Evolutionary conservation across 2,329 filamentous ascomycete species (phyloP).

Genomic region (Penicillium verrucosum): DNA sequence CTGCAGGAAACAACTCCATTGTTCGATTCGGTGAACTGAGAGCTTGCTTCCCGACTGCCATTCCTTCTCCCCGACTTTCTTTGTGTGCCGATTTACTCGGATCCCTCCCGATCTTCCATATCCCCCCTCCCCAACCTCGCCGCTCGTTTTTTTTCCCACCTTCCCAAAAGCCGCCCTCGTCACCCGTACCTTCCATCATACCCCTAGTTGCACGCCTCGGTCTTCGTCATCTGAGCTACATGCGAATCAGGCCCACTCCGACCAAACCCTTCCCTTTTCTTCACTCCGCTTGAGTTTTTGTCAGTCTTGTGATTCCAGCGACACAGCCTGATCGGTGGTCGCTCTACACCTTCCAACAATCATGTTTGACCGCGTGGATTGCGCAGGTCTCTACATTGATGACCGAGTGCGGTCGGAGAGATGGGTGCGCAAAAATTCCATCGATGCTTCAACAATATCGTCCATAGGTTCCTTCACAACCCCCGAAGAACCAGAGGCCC

Average conservation of each 20-base stretch:
- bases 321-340: slow-evolving; percentile 17
- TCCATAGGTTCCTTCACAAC: slow-evolving; percentile 26
- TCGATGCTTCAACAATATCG: slow-evolving; percentile 26
- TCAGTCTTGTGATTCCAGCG: slow-evolving; percentile 13
- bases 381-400: slow-evolving; percentile 47
- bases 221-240: slow-evolving; percentile 22
- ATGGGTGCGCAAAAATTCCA: slow-evolving; percentile 41
- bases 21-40: slow-evolving; percentile 21
- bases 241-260: slow-evolving; percentile 25
- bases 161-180: slow-evolving; percentile 5
- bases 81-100: slow-evolving; percentile 9
- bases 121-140: not conserved
- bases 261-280: slow-evolving; percentile 12
- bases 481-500: slow-evolving; percentile 43
- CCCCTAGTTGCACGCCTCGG: not conserved
- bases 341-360: slow-evolving; percentile 20
- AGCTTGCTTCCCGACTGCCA: slow-evolving; percentile 17
- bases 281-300: slow-evolving; percentile 11
- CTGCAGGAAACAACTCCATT: slow-evolving; percentile 36
- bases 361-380: slow-evolving; percentile 45
- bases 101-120: not conserved
- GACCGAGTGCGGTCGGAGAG: slow-evolving; percentile 44
- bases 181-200: slow-evolving; percentile 15
- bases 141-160: not conserved
- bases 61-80: slow-evolving; percentile 14